Percentiles rank a stretch among this genome's conserved stretches.
These are phyloP conservation scores for Chenopodium album DNA, from an alignment of 148 eudicot genomes.

Conservation along the genomic window DNA sequence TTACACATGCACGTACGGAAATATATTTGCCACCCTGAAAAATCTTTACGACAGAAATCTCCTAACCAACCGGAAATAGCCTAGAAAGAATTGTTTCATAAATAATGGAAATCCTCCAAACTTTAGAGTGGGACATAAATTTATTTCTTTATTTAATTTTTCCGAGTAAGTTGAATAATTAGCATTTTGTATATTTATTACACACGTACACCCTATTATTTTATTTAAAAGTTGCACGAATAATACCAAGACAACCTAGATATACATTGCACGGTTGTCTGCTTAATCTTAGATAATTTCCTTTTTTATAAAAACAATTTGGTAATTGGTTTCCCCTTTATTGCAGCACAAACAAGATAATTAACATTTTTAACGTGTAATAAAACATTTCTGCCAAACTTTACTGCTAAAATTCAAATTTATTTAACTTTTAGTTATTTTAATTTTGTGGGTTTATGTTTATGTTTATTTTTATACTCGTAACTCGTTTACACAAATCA, in stretches of 20 bases:
- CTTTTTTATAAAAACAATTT: too few relatives aligned
- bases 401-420: too few relatives aligned
- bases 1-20: too few relatives aligned
- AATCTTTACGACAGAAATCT: not conserved
- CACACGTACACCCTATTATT: not conserved
- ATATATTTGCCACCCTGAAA: not conserved
- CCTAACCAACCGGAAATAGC: slow-evolving; percentile 13
- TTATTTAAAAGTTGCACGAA: not conserved
- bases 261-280: not conserved
- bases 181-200: not conserved
- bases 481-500: not conserved
- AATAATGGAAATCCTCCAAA: not conserved
- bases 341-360: too few relatives aligned
- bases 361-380: not conserved
- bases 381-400: not conserved
- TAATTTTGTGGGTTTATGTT: too few relatives aligned
- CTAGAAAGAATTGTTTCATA: not conserved
- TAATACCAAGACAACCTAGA: not conserved
- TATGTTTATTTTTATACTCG: not conserved
- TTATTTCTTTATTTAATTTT: not conserved
- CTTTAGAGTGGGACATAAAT: not conserved
- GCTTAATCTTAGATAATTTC: not conserved
- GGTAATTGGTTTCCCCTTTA: too few relatives aligned
- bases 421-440: too few relatives aligned
- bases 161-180: not conserved